Evolutionary conservation across 2,329 filamentous ascomycete genomes (phyloP).

Genomic region (Rosellinia necatrix): DNA sequence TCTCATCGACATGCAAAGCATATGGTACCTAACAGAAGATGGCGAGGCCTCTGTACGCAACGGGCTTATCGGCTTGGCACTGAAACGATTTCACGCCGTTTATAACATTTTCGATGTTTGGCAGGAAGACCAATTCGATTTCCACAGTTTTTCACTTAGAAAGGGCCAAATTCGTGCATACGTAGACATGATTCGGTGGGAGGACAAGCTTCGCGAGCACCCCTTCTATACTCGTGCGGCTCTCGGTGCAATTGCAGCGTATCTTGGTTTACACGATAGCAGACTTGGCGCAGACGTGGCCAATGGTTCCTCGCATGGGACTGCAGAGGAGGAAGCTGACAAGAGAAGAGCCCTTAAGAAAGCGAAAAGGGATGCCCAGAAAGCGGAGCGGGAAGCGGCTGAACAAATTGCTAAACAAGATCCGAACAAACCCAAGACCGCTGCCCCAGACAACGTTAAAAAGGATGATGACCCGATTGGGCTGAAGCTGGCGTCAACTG

Average conservation of each 20-base stretch:
- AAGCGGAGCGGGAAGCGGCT: slow-evolving; percentile 76
- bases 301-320: slow-evolving; percentile 55
- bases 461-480: slow-evolving; percentile 89
- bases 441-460: slow-evolving; percentile 74
- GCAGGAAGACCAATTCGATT: slow-evolving; percentile 99
- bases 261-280: slow-evolving; percentile 77
- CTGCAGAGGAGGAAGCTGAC: slow-evolving; percentile 65
- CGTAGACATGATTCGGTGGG: slow-evolving; percentile 95
- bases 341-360: slow-evolving; percentile 90
- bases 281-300: slow-evolving; percentile 68
- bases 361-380: slow-evolving; percentile 79
- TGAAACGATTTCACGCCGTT: slow-evolving; percentile 90
- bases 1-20: slow-evolving; percentile 95
- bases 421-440: slow-evolving; percentile 74
- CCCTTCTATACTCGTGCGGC: slow-evolving; percentile 90
- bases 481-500: slow-evolving; percentile 76
- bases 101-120: slow-evolving; percentile 94
- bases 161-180: slow-evolving; percentile 97
- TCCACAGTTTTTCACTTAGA: slow-evolving; percentile 95
- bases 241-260: slow-evolving; percentile 78
- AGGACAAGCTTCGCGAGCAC: slow-evolving; percentile 87
- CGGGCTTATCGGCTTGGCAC: slow-evolving; percentile 78
- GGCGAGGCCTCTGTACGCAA: slow-evolving; percentile 86
- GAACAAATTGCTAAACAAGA: slow-evolving; percentile 81
- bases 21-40: slow-evolving; percentile 97